Conservation (phyloP, 2,329 filamentous ascomycete genomes). For the Thielaviopsis ethacetica region DNA sequence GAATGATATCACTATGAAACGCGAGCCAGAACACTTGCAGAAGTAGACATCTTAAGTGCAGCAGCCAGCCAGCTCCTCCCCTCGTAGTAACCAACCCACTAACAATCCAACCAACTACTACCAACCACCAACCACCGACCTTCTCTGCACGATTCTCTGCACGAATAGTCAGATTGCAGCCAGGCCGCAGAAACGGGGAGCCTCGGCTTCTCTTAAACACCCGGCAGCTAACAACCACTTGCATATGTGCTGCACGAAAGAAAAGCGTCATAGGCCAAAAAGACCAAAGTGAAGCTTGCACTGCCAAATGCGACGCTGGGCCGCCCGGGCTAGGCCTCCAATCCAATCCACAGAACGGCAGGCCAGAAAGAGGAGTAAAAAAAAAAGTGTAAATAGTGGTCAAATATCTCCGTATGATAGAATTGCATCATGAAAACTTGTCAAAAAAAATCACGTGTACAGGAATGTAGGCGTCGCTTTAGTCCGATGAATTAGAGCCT, state of each 20-base stretch:
- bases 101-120: background rate
- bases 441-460: background rate
- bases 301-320: background rate
- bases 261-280: background rate
- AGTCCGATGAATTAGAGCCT: constrained; percentile 44
- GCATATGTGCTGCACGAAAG: background rate
- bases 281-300: background rate
- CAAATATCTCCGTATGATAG: no score
- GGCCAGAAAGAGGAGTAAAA: background rate
- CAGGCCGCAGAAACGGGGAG: background rate
- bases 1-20: no score
- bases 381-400: background rate
- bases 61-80: background rate
- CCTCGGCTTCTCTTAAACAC: background rate
- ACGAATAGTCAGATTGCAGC: background rate
- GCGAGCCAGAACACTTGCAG: no score
- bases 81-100: background rate
- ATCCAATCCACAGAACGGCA: background rate
- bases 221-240: background rate
- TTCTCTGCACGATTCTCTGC: no score
- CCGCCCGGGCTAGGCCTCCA: background rate
- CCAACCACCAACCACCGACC: background rate
- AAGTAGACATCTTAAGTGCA: background rate
- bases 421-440: no score
- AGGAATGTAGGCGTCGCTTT: constrained; percentile 45